Percentiles rank a stretch among this genome's conserved stretches.
Evolutionary conservation across 2,329 filamentous ascomycete genomes (phyloP).

Genomic region (Aureobasidium zeae): DNA sequence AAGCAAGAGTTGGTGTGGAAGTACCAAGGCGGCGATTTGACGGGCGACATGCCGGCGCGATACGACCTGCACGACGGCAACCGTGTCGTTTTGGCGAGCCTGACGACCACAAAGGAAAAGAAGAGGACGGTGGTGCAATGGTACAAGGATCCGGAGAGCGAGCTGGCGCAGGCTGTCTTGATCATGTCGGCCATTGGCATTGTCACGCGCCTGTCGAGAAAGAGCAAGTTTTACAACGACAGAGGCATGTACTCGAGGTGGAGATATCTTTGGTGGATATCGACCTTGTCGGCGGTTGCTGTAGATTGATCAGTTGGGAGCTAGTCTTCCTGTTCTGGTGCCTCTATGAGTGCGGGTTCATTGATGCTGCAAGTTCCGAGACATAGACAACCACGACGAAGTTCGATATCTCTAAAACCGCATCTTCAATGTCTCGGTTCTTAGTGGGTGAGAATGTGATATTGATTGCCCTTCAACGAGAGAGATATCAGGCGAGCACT

Average conservation of each 20-base stretch:
- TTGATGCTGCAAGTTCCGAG: no score
- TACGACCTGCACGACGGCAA: background rate
- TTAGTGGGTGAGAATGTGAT: no score
- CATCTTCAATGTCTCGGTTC: no score
- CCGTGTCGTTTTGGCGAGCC: background rate
- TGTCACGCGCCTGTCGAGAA: slow-evolving; percentile 10
- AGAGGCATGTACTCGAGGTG: slow-evolving; percentile 2
- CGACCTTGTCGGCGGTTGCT: background rate
- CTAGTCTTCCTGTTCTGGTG: no score
- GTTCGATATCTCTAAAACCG: no score
- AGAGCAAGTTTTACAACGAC: slow-evolving; percentile 1
- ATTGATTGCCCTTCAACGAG: no score
- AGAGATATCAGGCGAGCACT: no score
- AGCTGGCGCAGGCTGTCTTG: slow-evolving; percentile 4
- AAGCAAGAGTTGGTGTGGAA: background rate
- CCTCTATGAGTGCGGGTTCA: no score
- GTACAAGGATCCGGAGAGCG: slow-evolving; percentile 28
- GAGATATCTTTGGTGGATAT: slow-evolving; percentile 4
- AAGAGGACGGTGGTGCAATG: slow-evolving; percentile 29
- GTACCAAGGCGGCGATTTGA: slow-evolving; percentile 2
- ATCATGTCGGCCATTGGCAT: slow-evolving; percentile 5
- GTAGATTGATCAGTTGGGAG: no score
- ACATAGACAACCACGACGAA: no score
- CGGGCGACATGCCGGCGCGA: background rate
- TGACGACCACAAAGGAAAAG: slow-evolving; percentile 27